A percentile compares a stretch with the other conserved stretches of the same genome.
These are phyloP conservation scores for Globisporangium alternatum DNA, from an alignment of 352 stramenopile species.

Conservation along the genomic window DNA sequence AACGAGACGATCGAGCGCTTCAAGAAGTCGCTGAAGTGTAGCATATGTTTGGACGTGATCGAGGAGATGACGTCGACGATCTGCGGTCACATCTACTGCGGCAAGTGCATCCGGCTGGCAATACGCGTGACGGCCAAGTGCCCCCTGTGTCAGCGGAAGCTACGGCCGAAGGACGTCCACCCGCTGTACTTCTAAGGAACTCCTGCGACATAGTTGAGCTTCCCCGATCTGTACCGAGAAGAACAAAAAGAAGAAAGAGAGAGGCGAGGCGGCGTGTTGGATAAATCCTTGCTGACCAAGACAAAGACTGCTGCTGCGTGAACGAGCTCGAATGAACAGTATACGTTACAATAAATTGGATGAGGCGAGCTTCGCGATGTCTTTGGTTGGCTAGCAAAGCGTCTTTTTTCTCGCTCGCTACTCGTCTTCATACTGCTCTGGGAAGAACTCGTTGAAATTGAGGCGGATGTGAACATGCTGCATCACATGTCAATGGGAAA, in stretches of 20 bases:
- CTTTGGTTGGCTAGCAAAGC: not conserved
- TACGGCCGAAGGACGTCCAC: slow-evolving; percentile 72
- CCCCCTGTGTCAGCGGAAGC: slow-evolving; percentile 60
- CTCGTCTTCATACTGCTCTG: not conserved
- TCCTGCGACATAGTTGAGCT: not conserved
- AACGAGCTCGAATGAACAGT: not conserved
- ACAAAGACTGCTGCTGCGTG: not conserved
- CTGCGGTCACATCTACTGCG: slow-evolving; percentile 81
- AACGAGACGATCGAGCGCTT: slow-evolving; percentile 75
- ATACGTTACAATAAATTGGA: slow-evolving; percentile 10
- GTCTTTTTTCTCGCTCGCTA: not conserved
- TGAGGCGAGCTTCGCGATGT: not conserved
- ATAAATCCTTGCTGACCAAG: not conserved
- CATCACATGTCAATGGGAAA: not conserved
- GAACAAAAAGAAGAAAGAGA: not conserved
- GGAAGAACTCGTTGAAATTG: slow-evolving; percentile 55
- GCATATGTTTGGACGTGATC: slow-evolving; percentile 76
- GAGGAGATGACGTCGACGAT: slow-evolving; percentile 79
- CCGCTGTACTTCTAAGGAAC: slow-evolving; percentile 69
- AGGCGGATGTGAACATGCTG: slow-evolving; percentile 59
- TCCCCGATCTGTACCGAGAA: not conserved
- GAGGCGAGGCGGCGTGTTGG: not conserved
- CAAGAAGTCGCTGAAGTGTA: slow-evolving; percentile 77
- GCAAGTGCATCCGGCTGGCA: slow-evolving; percentile 62
- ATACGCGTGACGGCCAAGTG: slow-evolving; percentile 74